phyloP scores from a whole-genome alignment of 768 basidiomycete species.

The Leccinum arenicola region DNA sequence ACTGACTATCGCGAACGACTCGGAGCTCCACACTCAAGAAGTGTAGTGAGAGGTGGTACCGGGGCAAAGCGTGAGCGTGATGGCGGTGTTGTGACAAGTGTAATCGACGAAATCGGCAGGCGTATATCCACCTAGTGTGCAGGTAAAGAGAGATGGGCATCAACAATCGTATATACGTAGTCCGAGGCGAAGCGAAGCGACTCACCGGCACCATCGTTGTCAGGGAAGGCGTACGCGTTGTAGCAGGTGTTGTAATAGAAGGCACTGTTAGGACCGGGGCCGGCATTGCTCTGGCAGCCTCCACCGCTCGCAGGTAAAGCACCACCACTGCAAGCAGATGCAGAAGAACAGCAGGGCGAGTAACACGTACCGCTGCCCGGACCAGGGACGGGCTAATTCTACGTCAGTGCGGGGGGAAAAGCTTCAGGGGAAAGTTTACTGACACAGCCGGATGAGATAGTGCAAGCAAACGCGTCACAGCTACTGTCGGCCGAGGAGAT shows the following conservation, averaged over 20 bases:
- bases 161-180: not conserved
- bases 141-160: not conserved
- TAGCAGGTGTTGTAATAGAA: slow-evolving; percentile 29
- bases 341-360: slow-evolving; percentile 31
- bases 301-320: slow-evolving; percentile 28
- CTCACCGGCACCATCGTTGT: slow-evolving; percentile 30
- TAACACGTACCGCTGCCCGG: slow-evolving; percentile 22
- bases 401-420: slow-evolving; percentile 1
- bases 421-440: slow-evolving; percentile 1
- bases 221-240: slow-evolving; percentile 34
- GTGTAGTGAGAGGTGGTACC: not conserved
- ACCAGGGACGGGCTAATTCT: slow-evolving; percentile 27
- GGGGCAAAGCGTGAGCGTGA: slow-evolving; percentile 32
- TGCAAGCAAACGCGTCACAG: slow-evolving; percentile 33
- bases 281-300: slow-evolving; percentile 27
- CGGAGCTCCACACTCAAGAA: not conserved
- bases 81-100: slow-evolving; percentile 26
- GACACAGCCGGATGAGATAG: slow-evolving; percentile 30
- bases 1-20: not conserved
- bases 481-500: slow-evolving; percentile 26
- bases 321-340: slow-evolving; percentile 25
- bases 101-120: slow-evolving; percentile 31
- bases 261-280: slow-evolving; percentile 29
- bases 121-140: not conserved
- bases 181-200: not conserved